Base-by-base conservation (phyloP, 108 stramenopile genomes). In the Parietichytrium sp. region DNA sequence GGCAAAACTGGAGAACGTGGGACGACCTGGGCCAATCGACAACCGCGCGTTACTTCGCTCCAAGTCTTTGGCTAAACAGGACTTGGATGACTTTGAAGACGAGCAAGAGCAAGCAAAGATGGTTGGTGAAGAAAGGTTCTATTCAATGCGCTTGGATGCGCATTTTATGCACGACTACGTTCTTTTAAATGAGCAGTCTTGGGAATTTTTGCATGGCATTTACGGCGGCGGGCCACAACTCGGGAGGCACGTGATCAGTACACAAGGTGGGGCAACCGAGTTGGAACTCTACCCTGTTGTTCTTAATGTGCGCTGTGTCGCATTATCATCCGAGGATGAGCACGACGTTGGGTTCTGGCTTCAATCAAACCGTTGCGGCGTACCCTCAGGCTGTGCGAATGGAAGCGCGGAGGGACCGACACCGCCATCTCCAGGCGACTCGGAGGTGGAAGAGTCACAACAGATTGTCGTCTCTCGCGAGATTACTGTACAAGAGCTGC, bases 151-250 rank as follows among this genome's bases (percentile, higher is more conserved):
- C 10, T 42, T 42, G 6, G 61, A 72, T n/a, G n/a, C 45, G 0
- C 6, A 8, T 25, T 38, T 45, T 3, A 33, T n/a, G 42, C 61
- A 2, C 13, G 61, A 72, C 61, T 72, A 45, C 45, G 42, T 72
- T 12, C 20, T 72, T 33, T 72, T 72, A 25, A 45, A 42, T 27
- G 38, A 38, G 1, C 38, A 72, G 8, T 33, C 61, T 20, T 72
- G 61, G 61, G 42, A 72, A 10, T 72, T 72, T 20, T 25, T 72
- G 29, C 61, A 72, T 42, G 3, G 8, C 6, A 27, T 25, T 1
- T 72, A 72, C 45, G 61, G 61, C 29, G 61, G 61, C 13, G 61
- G 61, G 6, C 61, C 61, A n/a, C 23, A 45, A 16, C 33, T 72
- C 61, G 61, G 12, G 15, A 33, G 61, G 6, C 29, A 20, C 23